phyloP scores from a whole-genome alignment of 306 rosid genomes.

The Quercus ilex region DNA sequence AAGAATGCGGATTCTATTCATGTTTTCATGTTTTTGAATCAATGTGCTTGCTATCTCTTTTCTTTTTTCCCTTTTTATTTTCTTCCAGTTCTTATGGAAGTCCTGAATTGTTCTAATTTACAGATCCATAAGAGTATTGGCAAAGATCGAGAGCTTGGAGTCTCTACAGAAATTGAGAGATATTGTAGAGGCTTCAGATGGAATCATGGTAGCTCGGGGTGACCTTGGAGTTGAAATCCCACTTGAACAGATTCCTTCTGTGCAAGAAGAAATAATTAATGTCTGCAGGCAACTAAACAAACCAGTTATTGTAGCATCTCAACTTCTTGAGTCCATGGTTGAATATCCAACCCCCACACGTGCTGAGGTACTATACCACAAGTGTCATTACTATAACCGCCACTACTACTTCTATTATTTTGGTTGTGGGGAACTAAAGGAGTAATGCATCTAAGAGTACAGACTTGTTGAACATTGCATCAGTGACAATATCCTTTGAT shows the following conservation, averaged over 20 bases:
- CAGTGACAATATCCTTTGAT: slow-evolving; percentile 15
- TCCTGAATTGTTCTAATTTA: slow-evolving; percentile 7
- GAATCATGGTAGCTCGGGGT: slow-evolving; percentile 90
- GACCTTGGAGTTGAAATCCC: slow-evolving; percentile 94
- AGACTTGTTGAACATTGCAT: neutral
- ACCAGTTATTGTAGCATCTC: slow-evolving; percentile 93
- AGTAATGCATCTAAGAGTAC: neutral
- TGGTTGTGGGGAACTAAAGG: neutral
- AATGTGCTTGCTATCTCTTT: neutral
- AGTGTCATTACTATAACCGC: neutral
- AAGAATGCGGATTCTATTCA: neutral
- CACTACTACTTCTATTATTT: neutral
- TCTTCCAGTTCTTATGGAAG: neutral
- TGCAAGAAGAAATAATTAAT: slow-evolving; percentile 60
- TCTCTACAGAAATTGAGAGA: slow-evolving; percentile 69
- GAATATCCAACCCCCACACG: slow-evolving; percentile 98
- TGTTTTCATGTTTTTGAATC: neutral
- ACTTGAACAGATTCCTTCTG: slow-evolving; percentile 78
- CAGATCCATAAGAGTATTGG: slow-evolving; percentile 70
- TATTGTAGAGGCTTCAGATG: slow-evolving; percentile 77
- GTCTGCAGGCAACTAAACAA: slow-evolving; percentile 79
- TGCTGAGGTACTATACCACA: slow-evolving; percentile 60
- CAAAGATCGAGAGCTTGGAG: slow-evolving; percentile 88
- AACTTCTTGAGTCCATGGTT: slow-evolving; percentile 89
- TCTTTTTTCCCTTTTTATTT: neutral